phyloP scores from a whole-genome alignment of 108 stramenopile species.

The Seminavis robusta region DNA sequence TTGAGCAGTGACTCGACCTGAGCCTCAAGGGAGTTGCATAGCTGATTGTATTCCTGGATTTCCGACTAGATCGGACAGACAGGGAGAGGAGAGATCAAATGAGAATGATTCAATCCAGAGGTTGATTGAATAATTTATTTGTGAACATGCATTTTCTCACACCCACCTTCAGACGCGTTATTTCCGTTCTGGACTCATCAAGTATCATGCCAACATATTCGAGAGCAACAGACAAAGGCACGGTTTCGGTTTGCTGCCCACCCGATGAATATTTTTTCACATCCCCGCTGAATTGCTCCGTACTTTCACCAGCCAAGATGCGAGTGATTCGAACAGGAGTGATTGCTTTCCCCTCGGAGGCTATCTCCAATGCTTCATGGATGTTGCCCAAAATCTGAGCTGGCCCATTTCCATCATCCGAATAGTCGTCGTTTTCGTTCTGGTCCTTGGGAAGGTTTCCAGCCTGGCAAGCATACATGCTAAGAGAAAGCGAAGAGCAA shows the following conservation, averaged over 20 bases:
- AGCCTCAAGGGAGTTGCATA: constrained; percentile 75
- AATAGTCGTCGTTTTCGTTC: constrained; percentile 3
- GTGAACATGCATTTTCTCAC: background rate
- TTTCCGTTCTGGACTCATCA: constrained; percentile 69
- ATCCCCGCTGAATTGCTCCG: constrained; percentile 56
- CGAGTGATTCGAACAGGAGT: constrained; percentile 78
- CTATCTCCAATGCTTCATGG: constrained; percentile 72
- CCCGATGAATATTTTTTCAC: background rate
- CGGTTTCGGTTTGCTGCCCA: constrained; percentile 21
- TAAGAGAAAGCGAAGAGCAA: background rate
- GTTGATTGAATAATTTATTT: background rate
- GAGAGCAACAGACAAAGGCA: constrained; percentile 76
- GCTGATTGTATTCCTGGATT: constrained; percentile 72
- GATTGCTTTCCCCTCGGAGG: constrained; percentile 53
- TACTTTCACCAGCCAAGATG: constrained; percentile 80
- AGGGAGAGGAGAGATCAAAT: background rate
- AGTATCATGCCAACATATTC: constrained; percentile 79
- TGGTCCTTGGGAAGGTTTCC: background rate
- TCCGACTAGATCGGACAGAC: constrained; percentile 26
- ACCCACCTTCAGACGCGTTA: constrained; percentile 49
- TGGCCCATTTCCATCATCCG: constrained; percentile 10
- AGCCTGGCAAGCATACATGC: background rate
- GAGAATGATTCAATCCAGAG: background rate
- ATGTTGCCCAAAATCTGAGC: constrained; percentile 65
- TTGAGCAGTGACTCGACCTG: constrained; percentile 64